phyloP scores from a whole-genome alignment of 805 yeast genomes.

The Wilhelminamyces savonicus region DNA sequence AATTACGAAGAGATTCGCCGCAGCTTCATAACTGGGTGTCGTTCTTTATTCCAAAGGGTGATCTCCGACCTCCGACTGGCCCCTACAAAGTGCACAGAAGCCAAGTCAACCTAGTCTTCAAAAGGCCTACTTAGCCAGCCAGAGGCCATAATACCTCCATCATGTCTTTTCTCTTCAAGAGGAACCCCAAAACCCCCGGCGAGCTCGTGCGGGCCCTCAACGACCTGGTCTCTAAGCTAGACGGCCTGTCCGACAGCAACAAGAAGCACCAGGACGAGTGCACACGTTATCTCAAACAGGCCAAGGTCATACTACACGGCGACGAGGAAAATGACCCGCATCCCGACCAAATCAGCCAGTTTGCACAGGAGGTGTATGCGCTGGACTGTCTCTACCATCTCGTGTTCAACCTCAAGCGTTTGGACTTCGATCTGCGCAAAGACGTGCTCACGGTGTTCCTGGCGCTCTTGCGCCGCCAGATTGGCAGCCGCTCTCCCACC shows the following conservation, averaged over 20 bases:
- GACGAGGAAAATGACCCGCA: conserved; percentile 60
- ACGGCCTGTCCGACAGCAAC: conserved; percentile 22
- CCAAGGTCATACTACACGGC: conserved; percentile 61
- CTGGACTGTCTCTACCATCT: conserved; percentile 64
- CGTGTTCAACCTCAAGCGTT: conserved; percentile 49
- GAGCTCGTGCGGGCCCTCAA: conserved; percentile 73
- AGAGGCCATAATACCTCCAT: too few species aligned
- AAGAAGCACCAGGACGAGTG: conserved; percentile 68
- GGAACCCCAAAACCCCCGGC: conserved; percentile 84
- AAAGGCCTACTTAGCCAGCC: too few species aligned
- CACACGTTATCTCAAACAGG: conserved; percentile 54
- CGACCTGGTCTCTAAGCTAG: conserved; percentile 66
- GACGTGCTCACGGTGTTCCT: conserved; percentile 71
- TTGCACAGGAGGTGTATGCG: conserved; percentile 75
- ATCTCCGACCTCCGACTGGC: too few species aligned
- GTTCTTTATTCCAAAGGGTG: too few species aligned
- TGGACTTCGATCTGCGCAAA: conserved; percentile 88
- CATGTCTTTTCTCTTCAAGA: conserved; percentile 88
- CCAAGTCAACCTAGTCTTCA: too few species aligned
- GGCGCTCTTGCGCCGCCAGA: conserved; percentile 70
- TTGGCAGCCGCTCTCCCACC: conserved; percentile 74
- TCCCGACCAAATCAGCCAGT: conserved; percentile 66
- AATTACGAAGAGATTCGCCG: too few species aligned
- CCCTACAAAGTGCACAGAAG: too few species aligned
- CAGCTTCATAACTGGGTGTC: too few species aligned